Evolutionary conservation across 164 flowering plant genomes (phyloP).

Genomic region (Stephania japonica): DNA sequence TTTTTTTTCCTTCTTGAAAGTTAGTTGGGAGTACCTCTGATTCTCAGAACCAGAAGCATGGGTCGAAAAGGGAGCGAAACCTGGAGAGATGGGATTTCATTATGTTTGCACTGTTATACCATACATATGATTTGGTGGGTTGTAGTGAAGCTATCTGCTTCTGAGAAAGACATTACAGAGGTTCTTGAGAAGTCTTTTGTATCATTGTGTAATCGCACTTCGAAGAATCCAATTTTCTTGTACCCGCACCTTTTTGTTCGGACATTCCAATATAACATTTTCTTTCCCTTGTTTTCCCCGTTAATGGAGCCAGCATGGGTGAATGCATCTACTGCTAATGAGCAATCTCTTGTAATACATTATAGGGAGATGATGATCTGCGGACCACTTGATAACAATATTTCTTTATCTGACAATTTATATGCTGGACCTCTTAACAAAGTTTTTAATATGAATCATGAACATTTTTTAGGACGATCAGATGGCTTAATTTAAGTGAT

Average conservation of each 20-base stretch:
- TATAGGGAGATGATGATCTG: no score
- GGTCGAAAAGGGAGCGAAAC: slow-evolving; percentile 9
- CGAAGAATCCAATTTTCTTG: slow-evolving; percentile 8
- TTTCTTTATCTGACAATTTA: no score
- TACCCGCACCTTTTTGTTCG: background rate
- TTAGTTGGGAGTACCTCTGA: slow-evolving; percentile 14
- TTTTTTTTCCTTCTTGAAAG: slow-evolving; percentile 7
- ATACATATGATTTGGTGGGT: background rate
- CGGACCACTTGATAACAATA: no score
- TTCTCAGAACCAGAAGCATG: slow-evolving; percentile 17
- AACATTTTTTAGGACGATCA: no score
- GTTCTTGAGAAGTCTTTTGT: slow-evolving; percentile 14
- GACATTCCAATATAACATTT: background rate
- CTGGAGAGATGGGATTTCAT: background rate
- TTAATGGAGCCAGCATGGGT: background rate
- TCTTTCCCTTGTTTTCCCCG: background rate
- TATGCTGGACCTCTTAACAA: no score
- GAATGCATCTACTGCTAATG: background rate
- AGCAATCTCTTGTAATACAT: background rate
- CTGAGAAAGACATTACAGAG: slow-evolving; percentile 5
- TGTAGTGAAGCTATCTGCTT: slow-evolving; percentile 9
- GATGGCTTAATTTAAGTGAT: no score
- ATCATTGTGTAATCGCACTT: slow-evolving; percentile 21
- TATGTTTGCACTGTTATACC: slow-evolving; percentile 3
- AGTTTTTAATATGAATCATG: no score